Conservation (phyloP, 352 stramenopile species). For the Globisporangium spinosum region DNA sequence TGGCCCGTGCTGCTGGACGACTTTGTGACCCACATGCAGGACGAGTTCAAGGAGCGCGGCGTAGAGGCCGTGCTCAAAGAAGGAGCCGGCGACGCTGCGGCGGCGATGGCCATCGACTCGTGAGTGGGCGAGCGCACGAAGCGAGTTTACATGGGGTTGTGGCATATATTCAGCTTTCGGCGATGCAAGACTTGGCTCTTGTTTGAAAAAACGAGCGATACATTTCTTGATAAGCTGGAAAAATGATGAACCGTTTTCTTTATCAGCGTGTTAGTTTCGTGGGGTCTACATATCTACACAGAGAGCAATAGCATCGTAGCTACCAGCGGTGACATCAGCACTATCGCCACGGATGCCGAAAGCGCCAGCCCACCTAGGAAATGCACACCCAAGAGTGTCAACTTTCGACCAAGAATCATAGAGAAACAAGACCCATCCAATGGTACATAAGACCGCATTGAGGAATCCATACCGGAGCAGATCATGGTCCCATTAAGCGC, state of each 20-base stretch:
- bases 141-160: not conserved
- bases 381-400: not conserved
- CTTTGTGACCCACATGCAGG: conserved; percentile 67
- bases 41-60: conserved; percentile 43
- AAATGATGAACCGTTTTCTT: not conserved
- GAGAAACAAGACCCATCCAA: not conserved
- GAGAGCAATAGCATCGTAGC: conserved; percentile 1
- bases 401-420: not conserved
- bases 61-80: conserved; percentile 40
- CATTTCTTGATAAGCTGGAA: not conserved
- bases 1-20: conserved; percentile 87
- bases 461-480: conserved; percentile 38
- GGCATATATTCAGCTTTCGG: not conserved
- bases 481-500: conserved; percentile 51
- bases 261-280: not conserved
- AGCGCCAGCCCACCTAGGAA: not conserved
- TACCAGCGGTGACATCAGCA: not conserved
- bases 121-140: conserved; percentile 20
- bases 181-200: not conserved
- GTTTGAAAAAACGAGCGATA: not conserved
- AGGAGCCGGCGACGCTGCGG: conserved; percentile 24
- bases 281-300: not conserved
- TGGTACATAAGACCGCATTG: too few species aligned
- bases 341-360: not conserved
- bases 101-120: conserved; percentile 38